These are phyloP conservation scores for Chenopodium album DNA, from an alignment of 148 eudicot genomes.

Conservation along the genomic window DNA sequence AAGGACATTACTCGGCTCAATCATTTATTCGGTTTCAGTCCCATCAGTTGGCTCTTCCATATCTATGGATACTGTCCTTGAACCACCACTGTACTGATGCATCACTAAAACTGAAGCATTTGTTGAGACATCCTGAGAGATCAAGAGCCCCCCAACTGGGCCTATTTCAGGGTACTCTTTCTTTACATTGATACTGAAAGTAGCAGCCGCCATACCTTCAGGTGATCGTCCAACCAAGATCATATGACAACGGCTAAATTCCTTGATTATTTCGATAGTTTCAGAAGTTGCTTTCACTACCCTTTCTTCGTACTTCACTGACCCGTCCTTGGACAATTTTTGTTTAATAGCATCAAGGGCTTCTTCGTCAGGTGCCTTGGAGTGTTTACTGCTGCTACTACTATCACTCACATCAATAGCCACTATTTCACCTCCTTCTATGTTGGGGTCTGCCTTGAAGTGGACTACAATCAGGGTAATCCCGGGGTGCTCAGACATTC, in stretches of 20 bases:
- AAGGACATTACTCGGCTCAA: neutral
- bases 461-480: constrained; percentile 50
- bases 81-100: constrained; percentile 48
- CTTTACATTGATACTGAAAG: constrained; percentile 22
- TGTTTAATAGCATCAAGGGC: constrained; percentile 30
- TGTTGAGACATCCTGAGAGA: constrained; percentile 44
- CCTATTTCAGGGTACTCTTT: constrained; percentile 67
- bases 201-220: constrained; percentile 44
- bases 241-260: constrained; percentile 44
- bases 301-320: constrained; percentile 53
- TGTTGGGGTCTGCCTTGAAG: constrained; percentile 33
- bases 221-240: constrained; percentile 66
- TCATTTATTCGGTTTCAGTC: constrained; percentile 37
- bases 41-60: constrained; percentile 34
- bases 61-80: constrained; percentile 23
- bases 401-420: constrained; percentile 35
- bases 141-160: constrained; percentile 50
- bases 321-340: constrained; percentile 27
- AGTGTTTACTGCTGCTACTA: constrained; percentile 4
- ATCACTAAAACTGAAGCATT: constrained; percentile 65
- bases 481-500: constrained; percentile 85
- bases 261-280: constrained; percentile 31
- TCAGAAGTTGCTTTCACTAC: constrained; percentile 37
- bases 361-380: constrained; percentile 38
- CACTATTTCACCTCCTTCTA: constrained; percentile 33